Conservation (phyloP, 306 rosid species). For the Cicer chorassanicum region DNA sequence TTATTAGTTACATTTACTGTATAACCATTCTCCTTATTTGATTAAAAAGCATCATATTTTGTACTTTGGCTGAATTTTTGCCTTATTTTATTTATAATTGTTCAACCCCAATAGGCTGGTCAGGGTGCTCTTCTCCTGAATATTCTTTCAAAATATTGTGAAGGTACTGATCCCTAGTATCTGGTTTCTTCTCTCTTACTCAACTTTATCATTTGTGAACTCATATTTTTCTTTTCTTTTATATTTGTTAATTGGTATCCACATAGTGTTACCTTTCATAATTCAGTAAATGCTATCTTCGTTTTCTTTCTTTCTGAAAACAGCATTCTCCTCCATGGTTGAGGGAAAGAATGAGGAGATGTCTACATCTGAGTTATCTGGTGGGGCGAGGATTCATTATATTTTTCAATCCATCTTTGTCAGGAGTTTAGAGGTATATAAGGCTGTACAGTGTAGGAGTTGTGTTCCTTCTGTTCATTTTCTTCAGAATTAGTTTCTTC, state of each 20-base stretch:
- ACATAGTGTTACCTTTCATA: slow-evolving; percentile 24
- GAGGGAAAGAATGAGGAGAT: slow-evolving; percentile 98
- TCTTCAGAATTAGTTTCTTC: slow-evolving; percentile 28
- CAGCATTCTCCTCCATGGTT: slow-evolving; percentile 94
- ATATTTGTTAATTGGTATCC: background rate
- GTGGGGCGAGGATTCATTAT: slow-evolving; percentile 95
- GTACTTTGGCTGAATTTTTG: slow-evolving; percentile 20
- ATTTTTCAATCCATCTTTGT: slow-evolving; percentile 93
- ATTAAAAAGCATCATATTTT: slow-evolving; percentile 26
- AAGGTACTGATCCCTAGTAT: slow-evolving; percentile 62
- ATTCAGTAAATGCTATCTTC: slow-evolving; percentile 34
- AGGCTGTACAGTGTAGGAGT: slow-evolving; percentile 12
- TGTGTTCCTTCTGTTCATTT: slow-evolving; percentile 38
- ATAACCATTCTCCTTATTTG: slow-evolving; percentile 4
- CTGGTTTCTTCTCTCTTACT: slow-evolving; percentile 33
- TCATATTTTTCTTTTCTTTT: slow-evolving; percentile 12
- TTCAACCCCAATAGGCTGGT: slow-evolving; percentile 70
- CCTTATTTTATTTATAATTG: slow-evolving; percentile 28
- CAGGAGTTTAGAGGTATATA: slow-evolving; percentile 87
- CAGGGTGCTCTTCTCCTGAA: slow-evolving; percentile 98
- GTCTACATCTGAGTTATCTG: slow-evolving; percentile 92
- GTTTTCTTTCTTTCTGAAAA: slow-evolving; percentile 38
- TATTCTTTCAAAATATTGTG: slow-evolving; percentile 90
- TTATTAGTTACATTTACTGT: slow-evolving; percentile 30
- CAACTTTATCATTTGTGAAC: slow-evolving; percentile 8